Conservation (phyloP, 305 asterid genomes). For the Fraxinus paxiana region DNA sequence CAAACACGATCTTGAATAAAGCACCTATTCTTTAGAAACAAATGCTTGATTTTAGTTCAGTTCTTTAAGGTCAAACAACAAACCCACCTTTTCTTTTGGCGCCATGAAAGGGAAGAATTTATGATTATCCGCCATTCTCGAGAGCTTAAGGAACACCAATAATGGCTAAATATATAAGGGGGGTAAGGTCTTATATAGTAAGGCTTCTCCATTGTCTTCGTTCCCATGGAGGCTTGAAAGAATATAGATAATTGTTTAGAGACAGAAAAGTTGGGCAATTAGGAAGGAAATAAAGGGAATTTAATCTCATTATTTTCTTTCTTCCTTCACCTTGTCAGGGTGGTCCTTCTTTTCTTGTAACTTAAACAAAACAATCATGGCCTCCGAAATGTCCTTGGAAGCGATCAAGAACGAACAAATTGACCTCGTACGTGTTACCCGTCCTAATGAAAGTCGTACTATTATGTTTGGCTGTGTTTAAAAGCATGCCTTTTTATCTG, state of each 20-base stretch:
- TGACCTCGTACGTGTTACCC: conserved; percentile 51
- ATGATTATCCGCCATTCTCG: conserved; percentile 26
- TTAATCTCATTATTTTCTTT: conserved; percentile 49
- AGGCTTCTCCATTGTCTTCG: conserved; percentile 16
- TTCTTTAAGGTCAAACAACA: not conserved
- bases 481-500: not conserved
- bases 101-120: not conserved
- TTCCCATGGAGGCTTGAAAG: conserved; percentile 25
- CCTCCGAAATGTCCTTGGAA: conserved; percentile 48
- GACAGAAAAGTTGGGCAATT: not conserved
- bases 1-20: not conserved
- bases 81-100: not conserved
- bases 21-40: not conserved
- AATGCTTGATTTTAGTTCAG: not conserved
- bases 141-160: not conserved
- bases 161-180: not conserved
- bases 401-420: conserved; percentile 57
- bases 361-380: conserved; percentile 34
- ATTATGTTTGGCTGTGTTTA: not conserved
- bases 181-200: not conserved
- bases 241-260: not conserved
- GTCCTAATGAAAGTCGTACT: not conserved
- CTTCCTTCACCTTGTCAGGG: conserved; percentile 24
- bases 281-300: conserved; percentile 31
- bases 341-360: not conserved